phyloP scores from a whole-genome alignment of 1,139 yeast genomes.

The Blastobotrys aristatus region DNA sequence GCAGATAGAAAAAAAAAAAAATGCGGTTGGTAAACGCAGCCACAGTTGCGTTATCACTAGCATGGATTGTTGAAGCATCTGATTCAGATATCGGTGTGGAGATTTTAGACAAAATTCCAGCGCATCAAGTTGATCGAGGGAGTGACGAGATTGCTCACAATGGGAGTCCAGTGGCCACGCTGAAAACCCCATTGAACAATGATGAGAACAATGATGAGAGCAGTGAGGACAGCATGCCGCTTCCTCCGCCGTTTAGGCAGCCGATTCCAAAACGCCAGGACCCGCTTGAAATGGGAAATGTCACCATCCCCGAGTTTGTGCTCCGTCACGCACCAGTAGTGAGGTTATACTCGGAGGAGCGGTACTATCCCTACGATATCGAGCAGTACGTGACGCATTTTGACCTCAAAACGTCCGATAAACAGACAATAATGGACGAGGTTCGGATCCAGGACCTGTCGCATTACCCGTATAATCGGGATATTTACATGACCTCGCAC shows the following conservation, averaged over 20 bases:
- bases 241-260: slow-evolving; percentile 1
- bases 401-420: slow-evolving; percentile 28
- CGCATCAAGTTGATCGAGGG: neutral
- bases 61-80: too few relatives aligned
- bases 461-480: slow-evolving; percentile 20
- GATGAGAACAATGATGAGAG: neutral
- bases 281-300: neutral
- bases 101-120: neutral
- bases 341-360: slow-evolving; percentile 83
- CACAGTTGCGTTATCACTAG: too few relatives aligned
- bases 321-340: slow-evolving; percentile 72
- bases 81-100: too few relatives aligned
- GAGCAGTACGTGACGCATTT: slow-evolving; percentile 64
- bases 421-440: slow-evolving; percentile 20
- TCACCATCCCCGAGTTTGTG: slow-evolving; percentile 62
- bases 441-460: slow-evolving; percentile 23
- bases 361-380: slow-evolving; percentile 79
- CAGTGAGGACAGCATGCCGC: neutral
- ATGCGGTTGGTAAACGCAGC: too few relatives aligned
- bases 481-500: slow-evolving; percentile 55
- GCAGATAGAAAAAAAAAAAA: too few relatives aligned
- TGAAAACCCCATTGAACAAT: neutral
- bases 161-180: neutral
- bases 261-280: neutral
- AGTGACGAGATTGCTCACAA: neutral